A percentile compares a stretch with the other conserved stretches of the same genome.
phyloP scores from a whole-genome alignment of 2,329 filamentous ascomycete genomes.

The Fusarium annulatum region DNA sequence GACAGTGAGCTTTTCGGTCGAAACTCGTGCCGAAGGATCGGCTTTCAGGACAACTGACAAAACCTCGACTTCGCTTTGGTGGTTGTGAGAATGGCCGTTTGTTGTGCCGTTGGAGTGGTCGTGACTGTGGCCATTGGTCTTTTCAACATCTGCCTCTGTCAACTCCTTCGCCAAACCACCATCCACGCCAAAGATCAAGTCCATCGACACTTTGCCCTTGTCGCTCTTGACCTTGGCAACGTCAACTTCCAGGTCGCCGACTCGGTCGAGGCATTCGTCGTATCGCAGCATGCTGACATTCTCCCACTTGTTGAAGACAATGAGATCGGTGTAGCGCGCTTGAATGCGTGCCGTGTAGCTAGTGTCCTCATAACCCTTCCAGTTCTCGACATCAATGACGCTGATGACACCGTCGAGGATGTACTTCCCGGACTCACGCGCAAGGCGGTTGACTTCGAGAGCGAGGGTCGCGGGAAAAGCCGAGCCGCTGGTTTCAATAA shows the following conservation, averaged over 20 bases:
- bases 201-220: constrained; percentile 80
- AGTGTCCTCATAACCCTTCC: constrained; percentile 91
- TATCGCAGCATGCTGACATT: constrained; percentile 76
- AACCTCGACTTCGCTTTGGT: constrained; percentile 93
- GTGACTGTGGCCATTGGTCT: constrained; percentile 50
- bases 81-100: constrained; percentile 59
- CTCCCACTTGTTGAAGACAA: constrained; percentile 97
- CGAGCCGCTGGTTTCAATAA: constrained; percentile 91
- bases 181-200: constrained; percentile 88
- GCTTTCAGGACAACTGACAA: constrained; percentile 79
- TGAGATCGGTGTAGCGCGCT: constrained; percentile 88
- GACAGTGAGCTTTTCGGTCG: constrained; percentile 70
- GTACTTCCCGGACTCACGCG: constrained; percentile 75
- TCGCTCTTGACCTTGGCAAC: constrained; percentile 87
- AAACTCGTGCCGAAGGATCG: constrained; percentile 54
- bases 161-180: constrained; percentile 74
- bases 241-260: constrained; percentile 84
- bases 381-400: constrained; percentile 95
- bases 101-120: constrained; percentile 49
- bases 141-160: constrained; percentile 54
- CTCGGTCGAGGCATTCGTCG: constrained; percentile 80
- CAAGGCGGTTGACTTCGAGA: constrained; percentile 86
- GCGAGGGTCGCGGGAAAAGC: constrained; percentile 91
- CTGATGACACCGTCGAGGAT: constrained; percentile 87
- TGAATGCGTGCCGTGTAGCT: constrained; percentile 90